Base-by-base conservation (phyloP, 73 alveolate genomes). In the Stentor coeruleus region DNA sequence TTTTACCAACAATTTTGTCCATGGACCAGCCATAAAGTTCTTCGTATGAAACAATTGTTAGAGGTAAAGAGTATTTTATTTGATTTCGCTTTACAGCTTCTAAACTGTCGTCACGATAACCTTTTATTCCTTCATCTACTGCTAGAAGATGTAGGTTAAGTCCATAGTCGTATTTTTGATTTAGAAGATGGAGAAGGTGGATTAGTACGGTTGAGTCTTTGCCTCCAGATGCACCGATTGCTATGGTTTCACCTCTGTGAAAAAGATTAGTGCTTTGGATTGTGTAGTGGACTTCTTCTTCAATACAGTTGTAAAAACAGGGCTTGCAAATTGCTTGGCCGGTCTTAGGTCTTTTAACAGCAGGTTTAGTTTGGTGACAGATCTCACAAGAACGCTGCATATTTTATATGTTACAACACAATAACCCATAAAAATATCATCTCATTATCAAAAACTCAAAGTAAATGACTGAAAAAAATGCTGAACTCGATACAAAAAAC, bases 181-280 rank as follows among this genome's bases (percentile, higher is more conserved):
- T 97, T 49, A 97, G 90, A n/a, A 92, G 92, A 42, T 96, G 91
- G 82, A 97, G 88, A 6, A 96, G 97, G 86, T 97, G 98, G 26
- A 97, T 97, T 14, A 97, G 90, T 35, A 97, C 99, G n/a, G 99
- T 97, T 59, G 99, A 94, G 81, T 97, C 99, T 92, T 97, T 94
- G 37, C 99, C 97, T 85, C 99, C 97, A 72, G 93, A 87, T 1
- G 98, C 99, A 73, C 95, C 99, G 1, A 94, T 83, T 0, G 98
- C 98, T 6, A 94, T 83, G 85, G 87, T 89, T 74, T 93, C 98
- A 15, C 99, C 99, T 76, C 91, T 80, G 41, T 89, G 89, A 86
- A 96, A 95, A 31, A 94, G 82, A 38, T 90, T 85, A 76, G 89
- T 90, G 40, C 94, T 58, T 31, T 85, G 85, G 20, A 97, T 97